Base-by-base conservation (phyloP, 1,139 yeast species). In the Saccharomyces uvarum region DNA sequence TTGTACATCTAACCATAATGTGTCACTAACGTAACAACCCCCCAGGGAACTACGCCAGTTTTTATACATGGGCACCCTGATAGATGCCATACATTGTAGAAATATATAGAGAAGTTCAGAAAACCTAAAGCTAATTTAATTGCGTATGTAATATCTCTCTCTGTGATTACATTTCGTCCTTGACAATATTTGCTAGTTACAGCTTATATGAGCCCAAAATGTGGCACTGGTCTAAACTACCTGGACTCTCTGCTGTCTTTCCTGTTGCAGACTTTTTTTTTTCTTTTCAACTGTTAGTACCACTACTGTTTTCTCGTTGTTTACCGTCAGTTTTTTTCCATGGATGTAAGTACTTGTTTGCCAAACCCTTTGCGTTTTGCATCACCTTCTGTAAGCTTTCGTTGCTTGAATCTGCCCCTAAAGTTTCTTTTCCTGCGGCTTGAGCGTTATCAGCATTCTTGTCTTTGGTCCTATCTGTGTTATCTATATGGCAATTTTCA, bases 301-400 rank as follows among this genome's bases (percentile, higher is more conserved):
- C 19, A 50, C 48, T 29, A 8, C 27, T 48, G 19, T 33, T 24
- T 19, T 48, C 52, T 32, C 38, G 49, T 47, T 53, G 52, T 42
- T 55, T 53, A 27, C 49, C 53, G 21, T 56, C 57, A 24, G 53
- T 52, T 42, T 53, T 31, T 31, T 31, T 31, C 65, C 65, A 62
- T 41, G 65, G 59, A 53, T 61, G 62, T 48, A 62, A 54, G 53
- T 61, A 62, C 53, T 62, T 62, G 32, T 57, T 62, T 38, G 65
- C 64, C 47, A 61, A 56, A 32, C 59, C 63, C 42, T 60, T 59
- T n/a, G 64, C 62, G 50, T 56, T 60, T 26, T 55, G 57, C 61
- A 61, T 60, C 60, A 59, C 56, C 47, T 56, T 59, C 41, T 59
- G 63, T 48, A 60, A 52, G 47, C 60, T 58, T 54, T 61, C 64